Base-by-base conservation (phyloP, 257 asterid species). In the Scutellaria galericulata region DNA sequence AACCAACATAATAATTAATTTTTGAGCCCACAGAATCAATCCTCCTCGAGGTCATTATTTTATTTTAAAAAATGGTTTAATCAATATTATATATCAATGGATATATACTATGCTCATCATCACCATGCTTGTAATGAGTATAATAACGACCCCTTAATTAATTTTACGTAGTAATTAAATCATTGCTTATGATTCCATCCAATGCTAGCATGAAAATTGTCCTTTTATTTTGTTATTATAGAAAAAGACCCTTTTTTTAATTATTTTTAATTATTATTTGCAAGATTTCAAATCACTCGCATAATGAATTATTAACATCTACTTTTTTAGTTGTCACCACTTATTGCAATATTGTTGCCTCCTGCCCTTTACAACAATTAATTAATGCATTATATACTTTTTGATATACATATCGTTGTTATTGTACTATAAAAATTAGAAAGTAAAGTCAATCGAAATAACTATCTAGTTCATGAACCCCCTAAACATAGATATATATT, bases 21-120 rank as follows among this genome's bases (percentile, higher is more conserved):
- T 55, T 39, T 37, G 71, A 27, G 9, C 74, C 74, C 58, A 59
- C 66, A 7, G 11, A 46, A 77, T 50, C 45, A 20, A 75, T 75
- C 58, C 57, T 22, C 18, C 56, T 3, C 42, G 56, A 69, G 51
- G 53, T 5, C 3, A 37, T 60, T 57, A 27, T 57, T 9, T 27
- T 24, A 10, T 57, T 24, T 56, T 56, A 55, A 9, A 57, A 5
- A 4, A 31, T 31, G 37, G 37, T 31, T 31, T 31, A 2, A 31
- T 27, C 35, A 3, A 31, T 31, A 4, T 3, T 31, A 31, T 31
- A 31, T 31, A 27, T 27, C 35, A 27, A 27, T 3, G 35, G 35
- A 27, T 0, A 27, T 27, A 27, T 27, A 27, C 3, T 27, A 31
- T 31, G 37, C 3, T 4, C 37, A 31, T 0, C 37, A 31, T 4